Evolutionary conservation across 768 basidiomycete species (phyloP), one percentile per base, ranked within the genome.

Genomic region (Agaricus blazei): DNA sequence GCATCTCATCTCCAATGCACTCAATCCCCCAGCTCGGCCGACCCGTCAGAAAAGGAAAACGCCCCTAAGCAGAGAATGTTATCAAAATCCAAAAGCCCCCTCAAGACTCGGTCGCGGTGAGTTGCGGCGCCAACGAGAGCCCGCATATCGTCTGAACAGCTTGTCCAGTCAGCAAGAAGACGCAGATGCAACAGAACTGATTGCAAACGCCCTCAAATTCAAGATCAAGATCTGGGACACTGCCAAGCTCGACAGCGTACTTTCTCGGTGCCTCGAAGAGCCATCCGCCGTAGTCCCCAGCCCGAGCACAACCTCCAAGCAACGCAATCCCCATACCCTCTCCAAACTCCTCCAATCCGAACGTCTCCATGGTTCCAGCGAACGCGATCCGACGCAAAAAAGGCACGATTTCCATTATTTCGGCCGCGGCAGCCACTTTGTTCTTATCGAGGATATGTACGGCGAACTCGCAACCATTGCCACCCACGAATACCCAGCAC

Each of bases 371-470:
- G 97, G 97, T 45, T 88, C 85, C 1, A 86, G 83, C 15, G 97
- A 99, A 73, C 90, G 96, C 45, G 97, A 99, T 70, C 87, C 92
- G 1, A 85, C 82, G 19, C 90, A 94, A 59, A 90, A 83, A 59
- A 84, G 94, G 48, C 86, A 88, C 59, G 93, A 95, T 68, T 92
- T 84, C 65, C 82, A 80, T 54, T 99, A 98, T 68, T 98, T 98
- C 69, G 70, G 81, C 15, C 82, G 84, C 41, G 77, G 78, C 41
- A 82, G 79, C 50, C 85, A 80, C 65, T 98, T 93, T 66, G 78
- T 98, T 44, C 79, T 98, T 43, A 81, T 98, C n/a, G 95, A 98
- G 67, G 96, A 98, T 64, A 79, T 93, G 54, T 81, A 79, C 3
- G 83, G 87, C 52, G 87, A 93, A 61, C 75, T 94, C 40, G 87